Conservation (phyloP, 495 filamentous ascomycete genomes). For the Penicillium canariense region DNA sequence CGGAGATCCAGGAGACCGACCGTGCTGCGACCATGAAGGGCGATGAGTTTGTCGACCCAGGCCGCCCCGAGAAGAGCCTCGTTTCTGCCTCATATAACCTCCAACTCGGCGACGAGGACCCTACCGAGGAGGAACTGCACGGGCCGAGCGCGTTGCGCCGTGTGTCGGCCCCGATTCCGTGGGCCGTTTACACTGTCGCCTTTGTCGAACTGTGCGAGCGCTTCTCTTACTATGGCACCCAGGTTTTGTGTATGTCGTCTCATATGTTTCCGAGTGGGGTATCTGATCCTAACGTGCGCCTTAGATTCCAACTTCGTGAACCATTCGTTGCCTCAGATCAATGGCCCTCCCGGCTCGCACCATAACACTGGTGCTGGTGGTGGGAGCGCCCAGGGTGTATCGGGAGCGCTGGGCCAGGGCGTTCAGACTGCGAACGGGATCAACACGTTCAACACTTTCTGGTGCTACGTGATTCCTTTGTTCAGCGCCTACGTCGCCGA, state of each 20-base stretch:
- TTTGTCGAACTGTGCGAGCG: constrained; percentile 30
- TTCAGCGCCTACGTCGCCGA: constrained; percentile 72
- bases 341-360: constrained; percentile 23
- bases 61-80: constrained; percentile 17
- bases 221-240: constrained; percentile 30
- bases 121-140: constrained; percentile 14
- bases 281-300: not conserved
- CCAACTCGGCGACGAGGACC: constrained; percentile 20
- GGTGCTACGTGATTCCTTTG: constrained; percentile 69
- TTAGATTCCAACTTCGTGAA: constrained; percentile 25
- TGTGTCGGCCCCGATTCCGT: constrained; percentile 24
- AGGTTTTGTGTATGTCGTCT: constrained; percentile 21
- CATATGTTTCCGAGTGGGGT: too few species aligned
- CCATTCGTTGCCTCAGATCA: constrained; percentile 18
- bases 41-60: not conserved
- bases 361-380: constrained; percentile 25
- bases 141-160: constrained; percentile 20
- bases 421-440: constrained; percentile 20
- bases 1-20: constrained; percentile 13
- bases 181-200: constrained; percentile 25
- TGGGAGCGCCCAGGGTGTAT: constrained; percentile 16
- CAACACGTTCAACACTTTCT: constrained; percentile 61
- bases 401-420: constrained; percentile 25
- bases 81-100: constrained; percentile 11
- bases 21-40: not conserved